phyloP scores from a whole-genome alignment of 257 asterid species.

The Verbascum thapsus region DNA sequence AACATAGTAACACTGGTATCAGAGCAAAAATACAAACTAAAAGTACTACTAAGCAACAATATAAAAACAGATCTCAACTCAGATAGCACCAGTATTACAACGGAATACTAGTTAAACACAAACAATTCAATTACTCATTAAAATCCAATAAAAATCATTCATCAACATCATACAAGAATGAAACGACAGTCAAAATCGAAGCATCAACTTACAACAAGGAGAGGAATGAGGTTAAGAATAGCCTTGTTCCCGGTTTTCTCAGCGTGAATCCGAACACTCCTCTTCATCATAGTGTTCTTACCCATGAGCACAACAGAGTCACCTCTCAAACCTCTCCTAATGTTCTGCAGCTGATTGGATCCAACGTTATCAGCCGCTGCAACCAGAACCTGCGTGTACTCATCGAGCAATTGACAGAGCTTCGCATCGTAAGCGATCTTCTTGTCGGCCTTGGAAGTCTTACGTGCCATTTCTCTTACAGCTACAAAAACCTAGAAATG shows the following conservation, averaged over 20 bases:
- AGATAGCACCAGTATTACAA: no score
- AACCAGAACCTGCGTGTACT: constrained; percentile 50
- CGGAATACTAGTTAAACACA: no score
- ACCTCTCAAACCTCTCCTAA: constrained; percentile 55
- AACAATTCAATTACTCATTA: no score
- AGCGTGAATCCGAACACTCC: constrained; percentile 50
- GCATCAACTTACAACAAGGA: constrained; percentile 55
- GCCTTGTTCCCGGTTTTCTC: constrained; percentile 55
- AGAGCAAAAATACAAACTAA: no score
- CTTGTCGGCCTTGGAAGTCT: constrained; percentile 52
- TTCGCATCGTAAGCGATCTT: constrained; percentile 53
- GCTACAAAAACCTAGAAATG: constrained; percentile 34
- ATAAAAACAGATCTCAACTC: no score
- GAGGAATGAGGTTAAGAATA: constrained; percentile 56
- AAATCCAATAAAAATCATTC: no score
- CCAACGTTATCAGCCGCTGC: constrained; percentile 68
- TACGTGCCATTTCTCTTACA: constrained; percentile 42
- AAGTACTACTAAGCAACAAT: no score
- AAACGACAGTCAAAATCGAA: no score
- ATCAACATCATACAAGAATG: no score
- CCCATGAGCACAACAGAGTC: constrained; percentile 67
- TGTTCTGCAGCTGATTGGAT: constrained; percentile 56
- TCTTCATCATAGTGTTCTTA: constrained; percentile 73
- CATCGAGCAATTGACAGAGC: constrained; percentile 56
- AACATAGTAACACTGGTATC: no score